Evolutionary conservation across 2,329 filamentous ascomycete species (phyloP), one percentile per base, ranked within the genome.

Genomic region (Fusarium bactridioides): DNA sequence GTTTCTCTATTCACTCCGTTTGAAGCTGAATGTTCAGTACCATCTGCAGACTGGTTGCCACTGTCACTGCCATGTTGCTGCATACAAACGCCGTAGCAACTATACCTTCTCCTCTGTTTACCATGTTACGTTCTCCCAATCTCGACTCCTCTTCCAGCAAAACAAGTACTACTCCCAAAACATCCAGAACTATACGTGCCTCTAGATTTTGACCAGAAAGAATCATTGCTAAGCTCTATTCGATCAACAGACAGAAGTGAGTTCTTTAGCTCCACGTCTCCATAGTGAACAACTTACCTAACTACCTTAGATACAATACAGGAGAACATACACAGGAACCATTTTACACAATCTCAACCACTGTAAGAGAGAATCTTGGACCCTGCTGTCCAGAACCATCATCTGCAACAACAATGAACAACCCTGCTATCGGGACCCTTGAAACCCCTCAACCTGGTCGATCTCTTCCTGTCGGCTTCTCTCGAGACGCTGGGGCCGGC

Each of bases 401-500:
- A 23, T 4, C 25, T 23, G 7, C 21, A 33, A 41, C 18, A 60
- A 58, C 43, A 40, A 33, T 19, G 18, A 25, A 9, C 51, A 70
- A 54, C 45, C 21, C 29, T 40, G 13, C 23, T 25, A 5, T 43
- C 47, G 21, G 57, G 19, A 43, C 16, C 19, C 29, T 37, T 19
- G 56, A 57, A n/a, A 65, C 31, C 6, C 45, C 63, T n/a, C 45
- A 44, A 21, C 45, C 61, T 31, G 35, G 11, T 13, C 31, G 25
- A 18, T 35, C 18, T 23, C 50, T 58, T 7, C 50, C 57, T 9
- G 13, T 15, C 18, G 38, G 45, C 10, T 70, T 58, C 55, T 60
- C 61, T 19, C 56, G 69, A 21, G 58, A 72, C 11, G 61, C 69
- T 8, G 69, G 48, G n/a, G 56, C 69, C 7, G 61, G 65, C 21